Evolutionary conservation across 371 early-diverging fungal species (phyloP).

Genomic region (Apophysomyces elegans): DNA sequence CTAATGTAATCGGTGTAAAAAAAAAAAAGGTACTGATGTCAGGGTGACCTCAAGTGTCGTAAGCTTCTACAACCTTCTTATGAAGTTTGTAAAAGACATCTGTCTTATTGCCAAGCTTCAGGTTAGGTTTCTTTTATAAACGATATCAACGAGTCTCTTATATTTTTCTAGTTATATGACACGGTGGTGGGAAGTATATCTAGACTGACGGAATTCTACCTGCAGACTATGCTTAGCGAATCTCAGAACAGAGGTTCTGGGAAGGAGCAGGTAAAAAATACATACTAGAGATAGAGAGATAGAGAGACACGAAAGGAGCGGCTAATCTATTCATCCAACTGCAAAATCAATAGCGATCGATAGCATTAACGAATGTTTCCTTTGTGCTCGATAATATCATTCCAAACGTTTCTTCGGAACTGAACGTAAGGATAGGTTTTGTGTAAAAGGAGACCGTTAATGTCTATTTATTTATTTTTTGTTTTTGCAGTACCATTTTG

Average conservation of each 20-base stretch:
- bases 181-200: slow-evolving; percentile 48
- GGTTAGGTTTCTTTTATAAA: slow-evolving; percentile 34
- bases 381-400: slow-evolving; percentile 66
- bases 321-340: too few species aligned
- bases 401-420: slow-evolving; percentile 62
- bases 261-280: slow-evolving; percentile 42
- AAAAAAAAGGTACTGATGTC: slow-evolving; percentile 36
- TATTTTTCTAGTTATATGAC: slow-evolving; percentile 36
- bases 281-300: neutral
- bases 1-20: too few species aligned
- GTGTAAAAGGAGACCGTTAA: neutral
- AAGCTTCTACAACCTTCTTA: slow-evolving; percentile 70
- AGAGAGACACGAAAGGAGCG: too few species aligned
- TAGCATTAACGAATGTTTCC: slow-evolving; percentile 62
- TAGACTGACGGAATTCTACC: slow-evolving; percentile 46
- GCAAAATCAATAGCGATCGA: slow-evolving; percentile 38
- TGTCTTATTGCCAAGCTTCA: slow-evolving; percentile 69
- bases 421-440: slow-evolving; percentile 41
- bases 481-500: slow-evolving; percentile 54
- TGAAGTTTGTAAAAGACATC: slow-evolving; percentile 81
- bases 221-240: slow-evolving; percentile 43
- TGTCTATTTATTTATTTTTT: neutral
- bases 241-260: slow-evolving; percentile 31
- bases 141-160: neutral
- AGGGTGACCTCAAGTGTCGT: slow-evolving; percentile 62